Conservation (phyloP, 176 grass and related monocot genomes). For the Zoysia pacifica region DNA sequence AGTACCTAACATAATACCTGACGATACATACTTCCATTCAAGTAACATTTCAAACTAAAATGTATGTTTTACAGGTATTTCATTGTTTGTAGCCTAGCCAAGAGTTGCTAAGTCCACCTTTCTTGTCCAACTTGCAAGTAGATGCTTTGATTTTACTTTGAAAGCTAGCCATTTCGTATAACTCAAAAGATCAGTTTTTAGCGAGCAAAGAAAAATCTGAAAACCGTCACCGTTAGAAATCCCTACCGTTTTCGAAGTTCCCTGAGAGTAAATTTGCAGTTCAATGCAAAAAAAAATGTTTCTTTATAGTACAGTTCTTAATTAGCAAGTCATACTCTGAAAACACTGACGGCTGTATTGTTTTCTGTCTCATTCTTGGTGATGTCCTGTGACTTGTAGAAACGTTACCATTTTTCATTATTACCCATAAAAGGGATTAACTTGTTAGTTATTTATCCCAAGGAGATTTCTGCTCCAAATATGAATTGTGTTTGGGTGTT, state of each 20-base stretch:
- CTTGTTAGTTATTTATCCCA: neutral
- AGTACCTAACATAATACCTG: neutral
- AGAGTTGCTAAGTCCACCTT: neutral
- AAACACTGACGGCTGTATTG: no score
- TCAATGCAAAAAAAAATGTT: no score
- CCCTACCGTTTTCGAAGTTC: no score
- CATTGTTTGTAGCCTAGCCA: conserved; percentile 7
- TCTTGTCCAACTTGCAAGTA: neutral
- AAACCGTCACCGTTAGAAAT: neutral
- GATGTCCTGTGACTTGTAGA: no score
- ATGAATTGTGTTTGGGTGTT: neutral
- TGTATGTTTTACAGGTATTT: neutral
- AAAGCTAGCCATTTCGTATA: no score
- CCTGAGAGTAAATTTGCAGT: no score
- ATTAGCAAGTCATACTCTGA: no score
- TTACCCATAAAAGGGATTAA: neutral
- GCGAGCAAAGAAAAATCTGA: neutral
- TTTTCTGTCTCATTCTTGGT: no score
- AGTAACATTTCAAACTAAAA: neutral
- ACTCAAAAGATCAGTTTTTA: neutral
- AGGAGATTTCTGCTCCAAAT: neutral
- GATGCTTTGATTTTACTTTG: conserved; percentile 12
- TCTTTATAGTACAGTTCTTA: no score
- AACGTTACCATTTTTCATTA: neutral
- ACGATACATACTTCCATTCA: neutral